A percentile compares a stretch with the other conserved stretches of the same genome.
Conservation (phyloP, 2,329 filamentous ascomycete species). For the Dendrostoma leiphaemia region DNA sequence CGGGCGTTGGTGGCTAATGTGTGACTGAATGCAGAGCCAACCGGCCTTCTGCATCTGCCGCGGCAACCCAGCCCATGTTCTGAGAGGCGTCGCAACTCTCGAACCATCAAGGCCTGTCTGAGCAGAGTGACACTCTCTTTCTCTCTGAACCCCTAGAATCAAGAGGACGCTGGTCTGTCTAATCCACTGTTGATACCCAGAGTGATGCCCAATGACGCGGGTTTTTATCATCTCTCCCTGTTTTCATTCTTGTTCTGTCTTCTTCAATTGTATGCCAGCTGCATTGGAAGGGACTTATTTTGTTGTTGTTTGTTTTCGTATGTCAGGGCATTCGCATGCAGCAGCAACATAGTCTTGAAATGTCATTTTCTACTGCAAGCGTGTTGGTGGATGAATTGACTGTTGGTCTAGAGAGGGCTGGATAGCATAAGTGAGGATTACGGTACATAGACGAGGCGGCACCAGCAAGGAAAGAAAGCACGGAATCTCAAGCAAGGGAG, state of each 20-base stretch:
- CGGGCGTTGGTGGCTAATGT: neutral
- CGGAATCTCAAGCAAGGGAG: neutral
- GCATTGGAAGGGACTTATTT: too few relatives aligned
- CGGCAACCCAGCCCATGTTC: constrained; percentile 23
- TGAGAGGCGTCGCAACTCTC: constrained; percentile 18
- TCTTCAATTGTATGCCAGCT: constrained; percentile 6
- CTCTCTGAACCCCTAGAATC: too few relatives aligned
- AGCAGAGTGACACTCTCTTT: too few relatives aligned
- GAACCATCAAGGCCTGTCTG: too few relatives aligned
- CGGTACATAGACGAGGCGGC: neutral
- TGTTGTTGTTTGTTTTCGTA: constrained; percentile 2
- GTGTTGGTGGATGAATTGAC: neutral
- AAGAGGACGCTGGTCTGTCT: too few relatives aligned
- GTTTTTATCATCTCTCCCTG: neutral
- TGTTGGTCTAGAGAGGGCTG: neutral
- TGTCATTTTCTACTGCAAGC: too few relatives aligned
- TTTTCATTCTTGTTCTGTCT: constrained; percentile 9
- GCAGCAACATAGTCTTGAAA: too few relatives aligned
- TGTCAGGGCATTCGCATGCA: neutral
- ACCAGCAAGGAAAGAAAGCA: neutral
- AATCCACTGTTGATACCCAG: too few relatives aligned
- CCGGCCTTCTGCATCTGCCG: constrained; percentile 23
- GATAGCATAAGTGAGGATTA: neutral
- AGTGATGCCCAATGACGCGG: neutral
- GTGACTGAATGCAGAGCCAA: constrained; percentile 8